phyloP scores from a whole-genome alignment of 2,329 filamentous ascomycete species.

The Penicillium sp. region DNA sequence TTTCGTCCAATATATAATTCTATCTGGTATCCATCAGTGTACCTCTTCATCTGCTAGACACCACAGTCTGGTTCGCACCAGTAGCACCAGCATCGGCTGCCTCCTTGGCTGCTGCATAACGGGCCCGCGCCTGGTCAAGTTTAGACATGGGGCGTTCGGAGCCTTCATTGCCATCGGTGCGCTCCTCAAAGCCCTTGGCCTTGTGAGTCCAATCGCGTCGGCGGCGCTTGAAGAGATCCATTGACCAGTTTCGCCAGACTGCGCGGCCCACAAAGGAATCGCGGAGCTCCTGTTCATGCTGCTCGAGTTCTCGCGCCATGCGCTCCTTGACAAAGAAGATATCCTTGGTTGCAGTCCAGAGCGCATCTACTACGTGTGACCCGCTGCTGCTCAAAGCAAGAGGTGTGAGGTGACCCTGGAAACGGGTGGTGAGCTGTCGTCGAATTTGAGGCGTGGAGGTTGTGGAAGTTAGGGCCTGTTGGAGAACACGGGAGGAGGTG shows the following conservation, averaged over 20 bases:
- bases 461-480: constrained; percentile 58
- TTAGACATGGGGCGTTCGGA: constrained; percentile 46
- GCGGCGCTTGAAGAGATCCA: constrained; percentile 67
- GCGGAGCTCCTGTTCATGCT: constrained; percentile 59
- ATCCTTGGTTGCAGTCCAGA: constrained; percentile 63
- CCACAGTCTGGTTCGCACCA: constrained; percentile 5
- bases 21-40: not conserved
- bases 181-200: constrained; percentile 51
- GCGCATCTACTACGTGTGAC: constrained; percentile 65
- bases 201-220: constrained; percentile 63
- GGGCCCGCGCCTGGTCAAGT: constrained; percentile 58
- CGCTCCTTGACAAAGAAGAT: constrained; percentile 67
- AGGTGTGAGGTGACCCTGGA: constrained; percentile 60
- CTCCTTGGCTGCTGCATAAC: constrained; percentile 51
- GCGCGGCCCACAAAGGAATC: constrained; percentile 64
- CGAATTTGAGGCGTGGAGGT: constrained; percentile 56
- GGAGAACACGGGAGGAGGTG: constrained; percentile 61
- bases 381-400: constrained; percentile 61
- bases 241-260: constrained; percentile 72
- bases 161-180: constrained; percentile 19
- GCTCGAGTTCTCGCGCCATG: constrained; percentile 61
- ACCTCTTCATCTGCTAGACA: constrained; percentile 4
- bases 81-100: constrained; percentile 14
- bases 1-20: not conserved
- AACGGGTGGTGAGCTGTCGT: constrained; percentile 62